Conservation (phyloP, 2,329 filamentous ascomycete species). For the Fusarium luffae region DNA sequence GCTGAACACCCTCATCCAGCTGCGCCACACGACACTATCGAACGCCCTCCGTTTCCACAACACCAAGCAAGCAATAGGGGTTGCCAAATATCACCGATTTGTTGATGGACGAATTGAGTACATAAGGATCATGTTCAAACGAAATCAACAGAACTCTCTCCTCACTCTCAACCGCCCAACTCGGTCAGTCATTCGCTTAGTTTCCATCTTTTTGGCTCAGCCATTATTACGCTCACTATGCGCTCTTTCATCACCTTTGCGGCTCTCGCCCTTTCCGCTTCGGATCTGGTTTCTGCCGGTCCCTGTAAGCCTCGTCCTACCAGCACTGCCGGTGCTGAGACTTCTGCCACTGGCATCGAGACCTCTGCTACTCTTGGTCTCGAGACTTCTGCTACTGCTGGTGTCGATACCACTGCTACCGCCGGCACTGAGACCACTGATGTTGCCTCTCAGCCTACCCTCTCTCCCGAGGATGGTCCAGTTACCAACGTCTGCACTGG, state of each 20-base stretch:
- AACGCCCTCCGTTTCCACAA: neutral
- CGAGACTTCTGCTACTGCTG: neutral
- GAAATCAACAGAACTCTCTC: neutral
- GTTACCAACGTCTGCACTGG: conserved; percentile 14
- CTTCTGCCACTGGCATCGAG: neutral
- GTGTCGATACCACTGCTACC: neutral
- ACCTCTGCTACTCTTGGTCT: neutral
- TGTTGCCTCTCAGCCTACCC: neutral
- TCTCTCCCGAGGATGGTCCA: neutral
- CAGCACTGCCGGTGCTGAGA: neutral
- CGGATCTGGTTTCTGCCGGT: conserved; percentile 18
- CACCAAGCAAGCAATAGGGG: conserved; percentile 2
- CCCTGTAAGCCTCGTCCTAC: conserved; percentile 21
- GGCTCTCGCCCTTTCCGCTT: conserved; percentile 30
- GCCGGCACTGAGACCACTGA: neutral
- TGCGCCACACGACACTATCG: conserved; percentile 14
- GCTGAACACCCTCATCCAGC: conserved; percentile 10
- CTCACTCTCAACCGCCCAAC: conserved; percentile 26
- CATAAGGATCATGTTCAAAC: neutral
- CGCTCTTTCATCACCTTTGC: conserved; percentile 28
- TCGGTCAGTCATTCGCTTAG: conserved; percentile 19
- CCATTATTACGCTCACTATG: conserved; percentile 18
- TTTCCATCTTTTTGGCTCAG: neutral
- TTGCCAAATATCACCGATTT: neutral
- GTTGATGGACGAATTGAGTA: neutral